Evolutionary conservation across 768 basidiomycete genomes (phyloP), one percentile per base, ranked within the genome.

Genomic region (Flagelloscypha sp.): DNA sequence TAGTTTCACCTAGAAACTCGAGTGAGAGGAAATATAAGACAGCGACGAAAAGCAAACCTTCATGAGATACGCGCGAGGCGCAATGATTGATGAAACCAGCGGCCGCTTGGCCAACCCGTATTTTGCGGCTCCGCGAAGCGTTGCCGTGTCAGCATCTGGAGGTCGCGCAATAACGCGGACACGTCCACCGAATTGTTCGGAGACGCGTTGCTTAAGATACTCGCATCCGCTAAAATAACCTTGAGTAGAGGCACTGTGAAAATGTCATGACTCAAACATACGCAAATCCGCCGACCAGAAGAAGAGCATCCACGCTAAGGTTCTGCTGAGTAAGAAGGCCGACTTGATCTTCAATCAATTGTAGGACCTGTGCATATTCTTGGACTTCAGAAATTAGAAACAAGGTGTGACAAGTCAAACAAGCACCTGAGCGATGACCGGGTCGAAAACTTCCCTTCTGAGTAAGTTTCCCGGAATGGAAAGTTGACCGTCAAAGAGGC

Each of bases 241-340:
- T n/a, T n/a, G n/a, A n/a, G n/a, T n/a, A n/a, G n/a, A n/a, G n/a
- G n/a, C n/a, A n/a, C n/a, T n/a, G n/a, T n/a, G n/a, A n/a, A n/a
- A n/a, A n/a, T n/a, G n/a, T n/a, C n/a, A n/a, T n/a, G n/a, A n/a
- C n/a, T n/a, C n/a, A n/a, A n/a, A n/a, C n/a, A n/a, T n/a, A n/a
- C 32, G 81, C 81, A 56, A 93, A 93, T 36, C 88, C 88, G 58
- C 88, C 88, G 53, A 93, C 87, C 49, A 92, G 75, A 46, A 93
- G 73, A 34, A 93, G 61, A 7, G 87, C 88, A 66, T 90, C 77
- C 52, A 90, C n/a, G n/a, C n/a, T n/a, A n/a, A n/a, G n/a, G n/a
- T n/a, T 74, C 30, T 64, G 65, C 50, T 84, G 79, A 51, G 81
- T 71, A 34, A 81, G 66, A 53, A 68, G 74, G 43, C 61, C 61